Evolutionary conservation across 1,284 basidiomycete genomes (phyloP).

Genomic region (Tilletia caries): DNA sequence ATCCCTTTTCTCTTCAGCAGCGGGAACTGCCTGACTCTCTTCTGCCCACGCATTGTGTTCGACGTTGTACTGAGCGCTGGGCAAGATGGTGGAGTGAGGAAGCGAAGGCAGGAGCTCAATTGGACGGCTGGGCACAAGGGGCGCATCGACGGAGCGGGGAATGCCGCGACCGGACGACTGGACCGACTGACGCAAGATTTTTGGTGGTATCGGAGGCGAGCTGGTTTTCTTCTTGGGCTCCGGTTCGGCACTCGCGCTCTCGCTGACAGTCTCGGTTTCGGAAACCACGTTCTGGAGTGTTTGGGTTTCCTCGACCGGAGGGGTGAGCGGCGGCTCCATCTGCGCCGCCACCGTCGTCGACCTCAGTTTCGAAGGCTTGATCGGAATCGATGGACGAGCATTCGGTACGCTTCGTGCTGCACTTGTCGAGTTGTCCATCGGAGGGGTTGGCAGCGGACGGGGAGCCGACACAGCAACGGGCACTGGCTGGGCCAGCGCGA

Average conservation of each 20-base stretch:
- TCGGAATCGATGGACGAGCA: not conserved
- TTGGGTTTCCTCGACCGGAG: too few relatives aligned
- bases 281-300: too few relatives aligned
- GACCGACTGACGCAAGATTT: not conserved
- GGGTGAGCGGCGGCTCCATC: not conserved
- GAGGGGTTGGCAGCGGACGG: not conserved
- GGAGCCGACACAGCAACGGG: not conserved
- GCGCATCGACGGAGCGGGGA: not conserved
- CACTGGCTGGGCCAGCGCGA: not conserved
- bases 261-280: too few relatives aligned
- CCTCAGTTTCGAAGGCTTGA: not conserved
- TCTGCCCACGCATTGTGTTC: slow-evolving; percentile 1
- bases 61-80: too few relatives aligned
- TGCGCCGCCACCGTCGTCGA: not conserved
- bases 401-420: not conserved
- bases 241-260: too few relatives aligned
- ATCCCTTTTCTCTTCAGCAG: not conserved
- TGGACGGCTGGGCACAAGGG: slow-evolving; percentile 8
- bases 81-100: not conserved
- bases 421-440: not conserved
- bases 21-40: too few relatives aligned
- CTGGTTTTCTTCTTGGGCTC: too few relatives aligned
- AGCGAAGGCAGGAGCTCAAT: not conserved
- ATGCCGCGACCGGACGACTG: not conserved
- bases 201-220: too few relatives aligned